Percentiles rank a stretch among this genome's conserved stretches.
Evolutionary conservation across 2,329 filamentous ascomycete genomes (phyloP).

Genomic region (Botrytis porri): DNA sequence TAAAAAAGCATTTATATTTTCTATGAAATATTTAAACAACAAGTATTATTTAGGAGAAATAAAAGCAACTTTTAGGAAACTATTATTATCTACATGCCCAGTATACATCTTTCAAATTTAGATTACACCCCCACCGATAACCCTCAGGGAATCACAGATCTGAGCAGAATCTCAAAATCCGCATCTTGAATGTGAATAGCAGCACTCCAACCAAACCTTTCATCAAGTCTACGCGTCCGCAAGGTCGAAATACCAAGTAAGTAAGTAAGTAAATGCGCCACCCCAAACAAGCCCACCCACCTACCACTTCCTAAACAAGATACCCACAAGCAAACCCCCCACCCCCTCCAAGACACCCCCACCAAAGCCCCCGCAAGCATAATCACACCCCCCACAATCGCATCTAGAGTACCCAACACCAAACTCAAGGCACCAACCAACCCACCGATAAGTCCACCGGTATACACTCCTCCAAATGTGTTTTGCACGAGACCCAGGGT

Average conservation of each 20-base stretch:
- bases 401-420: background rate
- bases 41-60: background rate
- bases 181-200: background rate
- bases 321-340: background rate
- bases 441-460: background rate
- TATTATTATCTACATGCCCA: background rate
- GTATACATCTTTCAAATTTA: accelerated
- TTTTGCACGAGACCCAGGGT: background rate
- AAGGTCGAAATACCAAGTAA: background rate
- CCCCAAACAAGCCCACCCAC: background rate
- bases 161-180: background rate
- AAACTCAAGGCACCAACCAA: background rate
- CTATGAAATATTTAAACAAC: background rate
- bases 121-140: background rate
- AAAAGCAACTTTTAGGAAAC: background rate
- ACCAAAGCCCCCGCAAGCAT: background rate
- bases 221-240: background rate
- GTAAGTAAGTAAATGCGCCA: background rate
- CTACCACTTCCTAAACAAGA: background rate
- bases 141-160: background rate
- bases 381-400: background rate
- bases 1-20: background rate
- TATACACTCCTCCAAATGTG: background rate
- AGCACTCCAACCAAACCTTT: background rate
- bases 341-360: background rate